phyloP scores from a whole-genome alignment of 371 early-diverging fungal genomes.

The Mucor irregularis region DNA sequence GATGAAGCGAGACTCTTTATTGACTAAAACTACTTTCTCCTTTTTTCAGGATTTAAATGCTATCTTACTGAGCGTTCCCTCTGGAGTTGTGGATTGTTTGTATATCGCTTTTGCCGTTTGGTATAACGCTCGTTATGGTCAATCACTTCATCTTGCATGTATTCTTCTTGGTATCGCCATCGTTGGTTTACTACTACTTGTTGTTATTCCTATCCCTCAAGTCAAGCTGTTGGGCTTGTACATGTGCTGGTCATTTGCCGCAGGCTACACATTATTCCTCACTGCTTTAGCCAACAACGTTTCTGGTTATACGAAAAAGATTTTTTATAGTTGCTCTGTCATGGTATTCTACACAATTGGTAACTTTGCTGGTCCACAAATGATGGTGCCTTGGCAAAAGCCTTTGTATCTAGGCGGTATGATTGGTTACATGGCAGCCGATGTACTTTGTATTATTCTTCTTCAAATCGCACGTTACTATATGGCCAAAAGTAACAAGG shows the following conservation, averaged over 20 bases:
- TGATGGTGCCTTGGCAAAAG: conserved; percentile 28
- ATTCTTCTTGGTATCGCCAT: conserved; percentile 22
- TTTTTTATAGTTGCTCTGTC: conserved; percentile 30
- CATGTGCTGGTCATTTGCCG: conserved; percentile 36
- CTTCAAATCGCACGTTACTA: conserved; percentile 17
- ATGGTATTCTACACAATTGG: conserved; percentile 33
- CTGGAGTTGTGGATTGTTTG: conserved; percentile 32
- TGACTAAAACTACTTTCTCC: background rate
- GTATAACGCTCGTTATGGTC: conserved; percentile 34
- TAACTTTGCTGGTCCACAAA: conserved; percentile 36
- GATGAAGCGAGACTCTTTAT: background rate
- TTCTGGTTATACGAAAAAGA: conserved; percentile 43
- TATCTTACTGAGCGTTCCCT: conserved; percentile 42
- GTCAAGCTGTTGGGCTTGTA: conserved; percentile 39
- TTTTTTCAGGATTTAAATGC: conserved; percentile 29
- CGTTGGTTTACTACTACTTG: conserved; percentile 39
- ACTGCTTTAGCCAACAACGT: conserved; percentile 29
- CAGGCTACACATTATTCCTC: conserved; percentile 8
- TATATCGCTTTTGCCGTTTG: conserved; percentile 35
- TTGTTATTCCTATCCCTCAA: conserved; percentile 39
- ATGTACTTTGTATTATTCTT: conserved; percentile 24
- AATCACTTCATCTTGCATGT: conserved; percentile 36
- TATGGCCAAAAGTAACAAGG: conserved; percentile 23
- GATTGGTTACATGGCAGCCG: conserved; percentile 26
- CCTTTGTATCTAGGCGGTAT: conserved; percentile 40